phyloP scores from a whole-genome alignment of 768 basidiomycete species.

The Leccinum fibrillosum region DNA sequence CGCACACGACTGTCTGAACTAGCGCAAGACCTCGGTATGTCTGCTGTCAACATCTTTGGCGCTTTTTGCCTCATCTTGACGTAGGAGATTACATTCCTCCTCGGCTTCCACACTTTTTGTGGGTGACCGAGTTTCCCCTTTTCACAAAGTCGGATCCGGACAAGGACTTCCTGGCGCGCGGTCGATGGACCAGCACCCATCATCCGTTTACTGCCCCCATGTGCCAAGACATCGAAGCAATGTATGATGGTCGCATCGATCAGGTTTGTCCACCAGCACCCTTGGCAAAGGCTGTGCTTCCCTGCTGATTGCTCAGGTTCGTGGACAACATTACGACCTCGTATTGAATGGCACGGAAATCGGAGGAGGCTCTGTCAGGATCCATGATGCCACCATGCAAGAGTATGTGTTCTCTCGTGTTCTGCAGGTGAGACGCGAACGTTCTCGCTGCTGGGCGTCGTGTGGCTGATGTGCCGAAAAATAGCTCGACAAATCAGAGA shows the following conservation, averaged over 20 bases:
- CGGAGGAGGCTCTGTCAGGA: constrained; percentile 89
- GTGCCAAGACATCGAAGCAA: constrained; percentile 78
- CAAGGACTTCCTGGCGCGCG: constrained; percentile 81
- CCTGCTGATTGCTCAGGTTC: constrained; percentile 49
- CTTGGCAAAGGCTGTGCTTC: background rate
- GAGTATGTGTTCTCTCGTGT: constrained; percentile 75
- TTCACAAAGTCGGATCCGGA: constrained; percentile 85
- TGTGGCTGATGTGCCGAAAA: constrained; percentile 9
- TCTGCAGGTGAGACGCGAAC: constrained; percentile 58
- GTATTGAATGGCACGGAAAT: constrained; percentile 93
- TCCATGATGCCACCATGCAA: constrained; percentile 87
- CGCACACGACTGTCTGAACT: constrained; percentile 64
- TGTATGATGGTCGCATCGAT: constrained; percentile 69
- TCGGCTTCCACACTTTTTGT: constrained; percentile 75
- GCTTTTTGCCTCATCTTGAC: constrained; percentile 11
- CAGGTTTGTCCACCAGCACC: constrained; percentile 36
- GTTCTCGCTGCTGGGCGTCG: constrained; percentile 5
- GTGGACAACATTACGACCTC: constrained; percentile 95
- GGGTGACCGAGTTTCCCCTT: constrained; percentile 95
- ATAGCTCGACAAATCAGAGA: constrained; percentile 73
- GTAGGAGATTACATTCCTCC: constrained; percentile 58
- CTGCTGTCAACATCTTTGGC: constrained; percentile 7
- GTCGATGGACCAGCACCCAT: constrained; percentile 89
- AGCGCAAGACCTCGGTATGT: constrained; percentile 61
- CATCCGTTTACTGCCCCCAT: constrained; percentile 98